Percentiles rank a stretch among this genome's conserved stretches.
phyloP scores from a whole-genome alignment of 78 protist genomes.

The Paulinella micropora region DNA sequence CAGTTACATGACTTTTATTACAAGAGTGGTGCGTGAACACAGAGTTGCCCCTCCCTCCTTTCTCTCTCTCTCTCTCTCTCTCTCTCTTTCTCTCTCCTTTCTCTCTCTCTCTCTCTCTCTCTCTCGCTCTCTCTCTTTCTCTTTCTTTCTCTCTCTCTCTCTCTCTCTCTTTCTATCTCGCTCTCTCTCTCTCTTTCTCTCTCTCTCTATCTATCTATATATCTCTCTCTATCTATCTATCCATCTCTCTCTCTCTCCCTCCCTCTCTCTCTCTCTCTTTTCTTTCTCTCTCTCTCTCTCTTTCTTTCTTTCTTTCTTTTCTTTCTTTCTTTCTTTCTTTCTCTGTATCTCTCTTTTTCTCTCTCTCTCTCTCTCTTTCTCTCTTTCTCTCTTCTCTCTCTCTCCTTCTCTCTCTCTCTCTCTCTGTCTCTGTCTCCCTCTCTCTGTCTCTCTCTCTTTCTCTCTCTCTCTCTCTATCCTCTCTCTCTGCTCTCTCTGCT shows the following conservation, averaged over 20 bases:
- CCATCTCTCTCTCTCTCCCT: no score
- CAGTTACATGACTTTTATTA: neutral
- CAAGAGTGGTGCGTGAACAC: neutral
- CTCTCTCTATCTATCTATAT: no score
- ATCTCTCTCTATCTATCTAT: no score
- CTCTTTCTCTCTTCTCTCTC: neutral
- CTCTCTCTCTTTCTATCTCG: no score
- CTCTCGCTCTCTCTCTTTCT: no score
- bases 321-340: neutral
- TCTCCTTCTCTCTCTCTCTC: neutral
- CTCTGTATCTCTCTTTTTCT: no score
- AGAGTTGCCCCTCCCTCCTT: neutral
- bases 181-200: no score
- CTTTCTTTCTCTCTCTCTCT: neutral
- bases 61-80: neutral
- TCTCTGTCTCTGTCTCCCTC: no score
- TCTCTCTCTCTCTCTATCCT: no score
- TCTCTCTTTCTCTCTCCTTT: neutral
- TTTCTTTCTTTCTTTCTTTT: neutral
- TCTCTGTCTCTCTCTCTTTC: neutral
- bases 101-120: neutral
- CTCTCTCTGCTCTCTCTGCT: no score
- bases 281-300: neutral
- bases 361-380: neutral
- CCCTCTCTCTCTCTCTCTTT: neutral